Evolutionary conservation across 352 stramenopile genomes (phyloP).

Genomic region (Salisapilia sapeloensis): DNA sequence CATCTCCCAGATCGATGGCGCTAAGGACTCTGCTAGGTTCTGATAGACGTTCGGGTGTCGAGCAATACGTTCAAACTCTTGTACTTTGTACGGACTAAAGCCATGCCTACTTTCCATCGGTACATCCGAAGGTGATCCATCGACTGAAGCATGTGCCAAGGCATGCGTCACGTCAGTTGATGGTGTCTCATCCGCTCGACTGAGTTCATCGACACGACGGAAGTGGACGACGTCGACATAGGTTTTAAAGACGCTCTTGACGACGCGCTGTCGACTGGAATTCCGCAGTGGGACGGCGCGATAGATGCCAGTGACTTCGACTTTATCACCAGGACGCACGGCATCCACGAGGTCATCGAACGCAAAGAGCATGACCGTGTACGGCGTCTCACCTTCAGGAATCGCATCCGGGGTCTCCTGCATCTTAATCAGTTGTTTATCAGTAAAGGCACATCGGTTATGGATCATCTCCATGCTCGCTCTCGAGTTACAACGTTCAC

Average conservation of each 20-base stretch:
- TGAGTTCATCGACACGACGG: constrained; percentile 74
- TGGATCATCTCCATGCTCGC: constrained; percentile 93
- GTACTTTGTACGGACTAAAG: constrained; percentile 14
- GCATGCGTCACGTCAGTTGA: constrained; percentile 4
- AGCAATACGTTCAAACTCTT: constrained; percentile 57
- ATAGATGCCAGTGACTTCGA: constrained; percentile 95
- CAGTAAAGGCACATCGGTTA: constrained; percentile 95
- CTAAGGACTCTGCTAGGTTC: constrained; percentile 64
- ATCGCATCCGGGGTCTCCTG: constrained; percentile 97
- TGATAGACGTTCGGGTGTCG: constrained; percentile 69
- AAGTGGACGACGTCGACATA: constrained; percentile 99
- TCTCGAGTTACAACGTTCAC: constrained; percentile 74
- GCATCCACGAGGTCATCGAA: constrained; percentile 98
- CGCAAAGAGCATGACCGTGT: constrained; percentile 93
- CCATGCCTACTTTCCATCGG: no score
- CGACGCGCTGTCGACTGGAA: constrained; percentile 86
- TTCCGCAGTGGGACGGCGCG: constrained; percentile 89
- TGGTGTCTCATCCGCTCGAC: constrained; percentile 14
- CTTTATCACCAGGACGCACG: constrained; percentile 92
- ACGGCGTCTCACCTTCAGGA: constrained; percentile 96
- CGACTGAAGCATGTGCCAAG: constrained; percentile 4
- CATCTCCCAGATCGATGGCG: constrained; percentile 86
- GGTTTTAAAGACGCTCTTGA: constrained; percentile 96
- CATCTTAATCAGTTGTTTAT: constrained; percentile 98
- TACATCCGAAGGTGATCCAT: no score